These are phyloP conservation scores for Periconia sp. DNA, from an alignment of 2,329 filamentous ascomycete genomes.

Conservation along the genomic window DNA sequence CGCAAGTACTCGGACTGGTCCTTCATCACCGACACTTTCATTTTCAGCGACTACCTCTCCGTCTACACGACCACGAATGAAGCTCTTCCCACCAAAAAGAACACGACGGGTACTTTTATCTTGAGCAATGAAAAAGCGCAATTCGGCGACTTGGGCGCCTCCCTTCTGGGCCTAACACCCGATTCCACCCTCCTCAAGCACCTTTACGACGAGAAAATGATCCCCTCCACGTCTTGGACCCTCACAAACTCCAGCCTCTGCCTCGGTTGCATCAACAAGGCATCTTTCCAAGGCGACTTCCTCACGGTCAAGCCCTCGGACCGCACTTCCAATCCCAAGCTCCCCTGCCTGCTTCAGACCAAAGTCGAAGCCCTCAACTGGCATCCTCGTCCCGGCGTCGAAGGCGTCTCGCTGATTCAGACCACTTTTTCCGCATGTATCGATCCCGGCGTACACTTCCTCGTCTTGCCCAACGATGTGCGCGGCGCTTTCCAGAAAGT, in stretches of 20 bases:
- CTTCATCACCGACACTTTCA: slow-evolving; percentile 12
- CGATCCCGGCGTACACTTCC: slow-evolving; percentile 16
- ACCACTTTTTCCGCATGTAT: slow-evolving; percentile 17
- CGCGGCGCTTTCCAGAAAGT: slow-evolving; percentile 4
- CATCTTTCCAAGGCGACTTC: slow-evolving; percentile 7
- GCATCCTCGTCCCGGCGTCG: slow-evolving; percentile 4
- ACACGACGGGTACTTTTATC: slow-evolving; percentile 9
- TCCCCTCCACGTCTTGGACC: slow-evolving; percentile 16
- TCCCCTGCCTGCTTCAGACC: slow-evolving; percentile 15
- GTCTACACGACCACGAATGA: slow-evolving; percentile 8
- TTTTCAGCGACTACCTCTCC: slow-evolving; percentile 13
- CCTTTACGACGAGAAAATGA: slow-evolving; percentile 4
- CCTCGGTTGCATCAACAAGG: slow-evolving; percentile 15
- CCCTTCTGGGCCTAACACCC: slow-evolving; percentile 15
- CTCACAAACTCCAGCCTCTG: slow-evolving; percentile 14
- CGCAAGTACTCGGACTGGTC: slow-evolving; percentile 7
- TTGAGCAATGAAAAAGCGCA: slow-evolving; percentile 9
- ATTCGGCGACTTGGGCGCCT: slow-evolving; percentile 13
- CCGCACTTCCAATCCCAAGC: slow-evolving; percentile 3
- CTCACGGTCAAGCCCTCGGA: slow-evolving; percentile 13
- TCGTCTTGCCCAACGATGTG: slow-evolving; percentile 13
- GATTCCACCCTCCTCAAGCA: slow-evolving; percentile 9
- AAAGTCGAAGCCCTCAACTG: slow-evolving; percentile 19
- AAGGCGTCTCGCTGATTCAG: slow-evolving; percentile 15
- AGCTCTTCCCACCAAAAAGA: slow-evolving; percentile 5